Evolutionary conservation across 495 filamentous ascomycete genomes (phyloP).

Genomic region (Lasiosphaeris hirsuta): DNA sequence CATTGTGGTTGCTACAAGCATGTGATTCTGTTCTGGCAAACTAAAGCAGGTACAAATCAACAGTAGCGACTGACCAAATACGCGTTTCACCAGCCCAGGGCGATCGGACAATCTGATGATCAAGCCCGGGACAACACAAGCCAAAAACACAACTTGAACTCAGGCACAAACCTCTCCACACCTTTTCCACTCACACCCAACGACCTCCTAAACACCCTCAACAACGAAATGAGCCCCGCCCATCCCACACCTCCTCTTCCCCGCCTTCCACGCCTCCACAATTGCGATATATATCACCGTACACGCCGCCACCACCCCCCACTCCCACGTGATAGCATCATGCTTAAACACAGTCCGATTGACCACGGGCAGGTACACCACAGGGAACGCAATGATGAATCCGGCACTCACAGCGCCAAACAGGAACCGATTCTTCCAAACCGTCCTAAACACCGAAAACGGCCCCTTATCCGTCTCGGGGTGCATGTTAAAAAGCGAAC

Average conservation of each 20-base stretch:
- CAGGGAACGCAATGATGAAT: conserved; percentile 64
- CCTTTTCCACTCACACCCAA: neutral
- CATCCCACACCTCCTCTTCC: conserved; percentile 47
- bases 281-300: conserved; percentile 56
- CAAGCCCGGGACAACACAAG: neutral
- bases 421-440: conserved; percentile 69
- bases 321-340: conserved; percentile 67
- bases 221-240: neutral
- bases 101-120: neutral
- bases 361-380: conserved; percentile 67
- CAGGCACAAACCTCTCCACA: neutral
- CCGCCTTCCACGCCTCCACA: conserved; percentile 64
- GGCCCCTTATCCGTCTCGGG: conserved; percentile 55
- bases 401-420: conserved; percentile 71
- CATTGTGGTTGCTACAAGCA: too few species aligned
- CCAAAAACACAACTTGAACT: neutral
- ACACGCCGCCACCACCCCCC: conserved; percentile 58
- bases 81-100: neutral
- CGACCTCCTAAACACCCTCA: neutral
- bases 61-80: too few species aligned
- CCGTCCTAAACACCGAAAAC: conserved; percentile 55
- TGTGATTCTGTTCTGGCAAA: too few species aligned
- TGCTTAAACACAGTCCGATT: conserved; percentile 73
- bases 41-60: too few species aligned
- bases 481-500: conserved; percentile 65